Percentiles rank a stretch among this genome's conserved stretches.
These are phyloP conservation scores for Salix caprea DNA, from an alignment of 345 rosid genomes.

Conservation along the genomic window DNA sequence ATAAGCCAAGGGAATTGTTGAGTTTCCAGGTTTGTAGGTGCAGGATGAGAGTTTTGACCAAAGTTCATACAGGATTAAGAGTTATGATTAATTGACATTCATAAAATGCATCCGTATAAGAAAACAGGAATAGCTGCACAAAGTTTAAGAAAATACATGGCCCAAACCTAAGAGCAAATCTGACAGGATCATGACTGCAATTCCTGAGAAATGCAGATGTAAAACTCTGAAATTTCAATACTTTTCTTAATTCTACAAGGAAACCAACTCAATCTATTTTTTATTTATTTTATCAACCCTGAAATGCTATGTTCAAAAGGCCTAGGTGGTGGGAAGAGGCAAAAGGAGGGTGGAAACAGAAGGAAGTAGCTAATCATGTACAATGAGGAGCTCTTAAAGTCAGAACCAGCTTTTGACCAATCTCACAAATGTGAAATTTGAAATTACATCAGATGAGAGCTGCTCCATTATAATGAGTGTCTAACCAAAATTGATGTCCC, in stretches of 20 bases:
- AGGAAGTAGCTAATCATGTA: background rate
- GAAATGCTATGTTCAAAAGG: background rate
- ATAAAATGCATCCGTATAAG: background rate
- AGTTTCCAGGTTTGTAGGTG: background rate
- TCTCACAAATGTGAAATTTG: background rate
- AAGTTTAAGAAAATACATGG: background rate
- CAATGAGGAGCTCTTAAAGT: background rate
- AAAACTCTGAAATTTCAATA: background rate
- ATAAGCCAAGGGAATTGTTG: background rate
- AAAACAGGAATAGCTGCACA: background rate
- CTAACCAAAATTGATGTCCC: background rate
- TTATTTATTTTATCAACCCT: background rate
- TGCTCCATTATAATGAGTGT: background rate
- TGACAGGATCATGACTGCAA: background rate
- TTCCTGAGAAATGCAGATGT: background rate
- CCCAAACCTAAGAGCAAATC: background rate
- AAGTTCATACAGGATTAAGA: background rate
- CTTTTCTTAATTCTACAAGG: background rate
- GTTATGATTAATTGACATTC: background rate
- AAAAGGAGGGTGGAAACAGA: background rate
- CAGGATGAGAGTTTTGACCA: background rate
- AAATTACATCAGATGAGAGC: background rate
- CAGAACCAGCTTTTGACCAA: background rate
- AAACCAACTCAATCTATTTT: background rate
- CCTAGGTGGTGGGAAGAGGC: background rate